Evolutionary conservation across 2,329 filamentous ascomycete genomes (phyloP).

Genomic region (Penicillium sp.): DNA sequence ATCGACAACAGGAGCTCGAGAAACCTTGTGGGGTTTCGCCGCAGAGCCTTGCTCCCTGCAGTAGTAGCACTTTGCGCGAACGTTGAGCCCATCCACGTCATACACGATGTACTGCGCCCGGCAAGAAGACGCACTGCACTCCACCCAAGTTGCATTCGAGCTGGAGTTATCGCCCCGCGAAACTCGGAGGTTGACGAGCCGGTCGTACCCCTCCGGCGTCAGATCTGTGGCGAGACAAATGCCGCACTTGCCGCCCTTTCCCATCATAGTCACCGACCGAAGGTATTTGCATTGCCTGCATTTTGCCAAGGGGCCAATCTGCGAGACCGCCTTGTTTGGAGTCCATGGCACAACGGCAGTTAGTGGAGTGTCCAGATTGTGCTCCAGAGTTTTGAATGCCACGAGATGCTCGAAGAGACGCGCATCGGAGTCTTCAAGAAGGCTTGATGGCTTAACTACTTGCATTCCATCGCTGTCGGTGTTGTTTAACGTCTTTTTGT

Average conservation of each 20-base stretch:
- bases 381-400: slow-evolving; percentile 53
- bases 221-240: slow-evolving; percentile 41
- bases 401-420: slow-evolving; percentile 52
- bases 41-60: slow-evolving; percentile 41
- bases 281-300: slow-evolving; percentile 52
- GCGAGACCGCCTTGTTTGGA: slow-evolving; percentile 50
- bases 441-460: background rate
- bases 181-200: background rate
- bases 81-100: slow-evolving; percentile 45
- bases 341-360: slow-evolving; percentile 52
- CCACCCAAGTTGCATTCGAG: slow-evolving; percentile 49
- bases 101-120: slow-evolving; percentile 59
- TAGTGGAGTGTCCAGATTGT: slow-evolving; percentile 53
- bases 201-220: background rate
- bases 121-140: slow-evolving; percentile 51
- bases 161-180: background rate
- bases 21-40: background rate
- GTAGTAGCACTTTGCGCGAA: slow-evolving; percentile 56
- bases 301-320: slow-evolving; percentile 49
- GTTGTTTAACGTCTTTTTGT: slow-evolving; percentile 23
- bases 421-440: background rate
- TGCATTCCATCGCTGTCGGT: background rate
- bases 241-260: slow-evolving; percentile 45
- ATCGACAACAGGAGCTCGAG: slow-evolving; percentile 48
- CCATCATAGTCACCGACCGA: slow-evolving; percentile 58